Evolutionary conservation across 2,329 filamentous ascomycete genomes (phyloP), one percentile per base, ranked within the genome.

Genomic region (Chrysoporthe cubensis): DNA sequence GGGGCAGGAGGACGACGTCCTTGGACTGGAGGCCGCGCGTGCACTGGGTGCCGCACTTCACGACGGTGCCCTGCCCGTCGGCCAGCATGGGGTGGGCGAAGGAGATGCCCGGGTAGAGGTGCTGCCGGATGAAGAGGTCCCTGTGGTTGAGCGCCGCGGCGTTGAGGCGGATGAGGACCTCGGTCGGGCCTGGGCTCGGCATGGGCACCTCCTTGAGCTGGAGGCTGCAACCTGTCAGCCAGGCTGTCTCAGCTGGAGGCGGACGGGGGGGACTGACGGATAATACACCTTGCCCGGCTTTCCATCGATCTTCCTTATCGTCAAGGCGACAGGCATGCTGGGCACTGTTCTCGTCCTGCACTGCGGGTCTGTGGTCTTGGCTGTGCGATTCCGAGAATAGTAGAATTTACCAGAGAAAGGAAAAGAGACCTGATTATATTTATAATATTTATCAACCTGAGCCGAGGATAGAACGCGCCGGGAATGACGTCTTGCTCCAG

Each of bases 141-240:
- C 94, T 91, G 82, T 98, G 96, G 83, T 98, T 98, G 62, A 98
- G 88, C 16, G 95, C 91, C 1, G 90, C 92, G 63, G 94, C 92
- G 46, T 87, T 86, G 75, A 98, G 83, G 74, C 88, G 88, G 70
- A 98, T 82, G 7, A 96, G 83, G 72, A 97, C 83, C 77, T 97
- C 86, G 70, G 83, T 83, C 18, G 87, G 85, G 37, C 87, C 85
- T 0, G 90, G 90, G 1, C 81, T 83, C 37, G 91, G 91, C 71
- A 85, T 83, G 66, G 90, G 85, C 18, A 90, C 80, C 44, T 88
- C 81, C 70, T 87, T 88, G 65, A 92, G 76, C 72, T 86, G 79
- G 58, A 91, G 82, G 13, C 87, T 90, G 66, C 56, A 26, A 42
- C 61, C 1, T 21, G 52, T 52, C 3, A 64, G 52, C 16, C 7